Percentiles rank a stretch among this genome's conserved stretches.
Evolutionary conservation across 2,329 filamentous ascomycete species (phyloP).

Genomic region (Shiraia bambusicola): DNA sequence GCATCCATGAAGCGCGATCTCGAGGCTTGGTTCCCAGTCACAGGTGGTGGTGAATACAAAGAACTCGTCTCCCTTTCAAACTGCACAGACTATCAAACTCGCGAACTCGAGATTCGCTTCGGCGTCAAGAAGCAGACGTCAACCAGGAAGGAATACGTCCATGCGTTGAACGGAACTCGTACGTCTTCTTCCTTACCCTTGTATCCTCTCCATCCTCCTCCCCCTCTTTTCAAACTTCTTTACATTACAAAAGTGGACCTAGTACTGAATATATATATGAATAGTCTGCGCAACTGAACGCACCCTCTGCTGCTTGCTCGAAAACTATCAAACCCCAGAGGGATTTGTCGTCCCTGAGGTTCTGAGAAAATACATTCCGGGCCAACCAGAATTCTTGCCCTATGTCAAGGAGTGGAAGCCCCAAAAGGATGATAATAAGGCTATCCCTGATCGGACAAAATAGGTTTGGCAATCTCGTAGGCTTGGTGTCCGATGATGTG

Average conservation of each 20-base stretch:
- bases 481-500: too few species aligned
- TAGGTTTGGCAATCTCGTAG: too few species aligned
- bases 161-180: constrained; percentile 78
- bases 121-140: constrained; percentile 76
- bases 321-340: constrained; percentile 94
- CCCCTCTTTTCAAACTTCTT: too few species aligned
- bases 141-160: constrained; percentile 87
- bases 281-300: constrained; percentile 81
- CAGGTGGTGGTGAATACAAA: constrained; percentile 83
- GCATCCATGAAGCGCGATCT: constrained; percentile 87
- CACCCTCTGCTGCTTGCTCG: constrained; percentile 89
- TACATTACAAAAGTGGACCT: too few species aligned
- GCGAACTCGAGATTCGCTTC: constrained; percentile 89
- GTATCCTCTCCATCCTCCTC: too few species aligned
- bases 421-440: constrained; percentile 32
- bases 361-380: constrained; percentile 70
- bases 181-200: constrained; percentile 11
- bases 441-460: constrained; percentile 27
- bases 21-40: constrained; percentile 71
- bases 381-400: constrained; percentile 83
- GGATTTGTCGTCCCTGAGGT: constrained; percentile 49
- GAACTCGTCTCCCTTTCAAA: constrained; percentile 97
- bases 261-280: too few species aligned
- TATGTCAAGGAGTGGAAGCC: constrained; percentile 70
- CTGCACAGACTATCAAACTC: constrained; percentile 95